phyloP scores from a whole-genome alignment of 768 basidiomycete genomes.

The Mycena polygramma region DNA sequence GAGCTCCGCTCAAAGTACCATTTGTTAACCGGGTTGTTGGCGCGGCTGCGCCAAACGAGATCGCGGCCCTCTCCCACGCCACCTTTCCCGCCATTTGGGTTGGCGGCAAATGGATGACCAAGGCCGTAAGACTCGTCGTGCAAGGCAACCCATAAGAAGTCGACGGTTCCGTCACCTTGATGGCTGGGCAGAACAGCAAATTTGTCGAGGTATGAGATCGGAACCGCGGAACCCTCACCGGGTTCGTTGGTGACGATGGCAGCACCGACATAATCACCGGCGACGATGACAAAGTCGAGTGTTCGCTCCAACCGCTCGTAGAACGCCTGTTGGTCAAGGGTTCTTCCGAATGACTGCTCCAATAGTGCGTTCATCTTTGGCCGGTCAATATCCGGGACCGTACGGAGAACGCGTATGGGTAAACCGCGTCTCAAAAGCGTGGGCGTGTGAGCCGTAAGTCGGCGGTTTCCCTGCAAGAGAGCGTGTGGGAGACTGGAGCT shows the following conservation, averaged over 20 bases:
- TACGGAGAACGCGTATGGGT: constrained; percentile 86
- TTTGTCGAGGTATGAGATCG: constrained; percentile 96
- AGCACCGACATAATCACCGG: constrained; percentile 95
- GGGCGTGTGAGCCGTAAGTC: constrained; percentile 90
- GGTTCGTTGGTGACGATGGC: constrained; percentile 88
- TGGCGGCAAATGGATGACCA: constrained; percentile 92
- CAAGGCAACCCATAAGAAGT: constrained; percentile 98
- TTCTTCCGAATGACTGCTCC: constrained; percentile 87
- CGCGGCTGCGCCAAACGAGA: constrained; percentile 94
- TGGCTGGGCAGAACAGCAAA: constrained; percentile 95
- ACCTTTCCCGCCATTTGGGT: constrained; percentile 93
- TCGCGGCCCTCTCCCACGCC: constrained; percentile 93
- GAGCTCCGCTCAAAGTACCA: constrained; percentile 99
- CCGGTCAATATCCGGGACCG: constrained; percentile 77
- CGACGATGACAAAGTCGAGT: constrained; percentile 93
- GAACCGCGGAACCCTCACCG: constrained; percentile 49
- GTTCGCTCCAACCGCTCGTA: constrained; percentile 80
- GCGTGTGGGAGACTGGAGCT: constrained; percentile 97
- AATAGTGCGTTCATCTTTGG: constrained; percentile 83
- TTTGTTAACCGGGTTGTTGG: constrained; percentile 97
- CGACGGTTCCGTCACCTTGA: constrained; percentile 98
- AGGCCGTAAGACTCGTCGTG: constrained; percentile 99
- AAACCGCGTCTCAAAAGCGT: constrained; percentile 92
- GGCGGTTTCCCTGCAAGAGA: constrained; percentile 87
- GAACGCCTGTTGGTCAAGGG: constrained; percentile 79